Evolutionary conservation across 352 stramenopile genomes (phyloP).

Genomic region (Phytophthora hibernalis): DNA sequence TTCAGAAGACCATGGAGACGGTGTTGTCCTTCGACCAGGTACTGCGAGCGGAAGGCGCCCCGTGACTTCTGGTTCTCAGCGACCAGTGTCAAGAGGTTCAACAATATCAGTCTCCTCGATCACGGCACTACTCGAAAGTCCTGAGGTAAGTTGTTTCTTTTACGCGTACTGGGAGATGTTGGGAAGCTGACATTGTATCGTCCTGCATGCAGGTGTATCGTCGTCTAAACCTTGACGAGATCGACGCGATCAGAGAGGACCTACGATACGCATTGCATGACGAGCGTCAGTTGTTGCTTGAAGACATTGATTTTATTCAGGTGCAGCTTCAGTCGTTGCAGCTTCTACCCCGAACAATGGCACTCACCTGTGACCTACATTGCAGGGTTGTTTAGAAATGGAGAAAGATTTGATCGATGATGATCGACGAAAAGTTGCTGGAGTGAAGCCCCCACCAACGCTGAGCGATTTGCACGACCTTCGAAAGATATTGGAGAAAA

Average conservation of each 20-base stretch:
- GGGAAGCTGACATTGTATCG: slow-evolving; percentile 2
- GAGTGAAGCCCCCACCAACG: slow-evolving; percentile 49
- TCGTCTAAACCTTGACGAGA: slow-evolving; percentile 71
- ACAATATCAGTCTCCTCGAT: slow-evolving; percentile 68
- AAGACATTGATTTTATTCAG: slow-evolving; percentile 89
- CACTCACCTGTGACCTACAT: no score
- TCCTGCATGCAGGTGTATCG: slow-evolving; percentile 41
- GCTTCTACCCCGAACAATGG: neutral
- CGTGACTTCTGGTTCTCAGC: slow-evolving; percentile 50
- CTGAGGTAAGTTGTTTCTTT: slow-evolving; percentile 41
- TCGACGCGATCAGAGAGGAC: slow-evolving; percentile 73
- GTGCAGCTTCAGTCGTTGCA: slow-evolving; percentile 25
- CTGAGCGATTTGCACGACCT: slow-evolving; percentile 74
- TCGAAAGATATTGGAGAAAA: slow-evolving; percentile 62
- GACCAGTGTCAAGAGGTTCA: slow-evolving; percentile 70
- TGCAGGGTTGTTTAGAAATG: slow-evolving; percentile 83
- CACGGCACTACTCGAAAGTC: slow-evolving; percentile 64
- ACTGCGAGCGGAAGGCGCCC: slow-evolving; percentile 48
- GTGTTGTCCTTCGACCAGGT: slow-evolving; percentile 51
- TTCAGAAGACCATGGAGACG: slow-evolving; percentile 10
- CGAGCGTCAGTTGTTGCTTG: slow-evolving; percentile 67
- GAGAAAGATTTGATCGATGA: slow-evolving; percentile 86
- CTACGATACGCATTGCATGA: slow-evolving; percentile 64
- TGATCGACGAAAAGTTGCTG: slow-evolving; percentile 56
- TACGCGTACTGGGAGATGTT: neutral